phyloP scores from a whole-genome alignment of 2,329 filamentous ascomycete genomes.

The Diaporthe citrichinensis region DNA sequence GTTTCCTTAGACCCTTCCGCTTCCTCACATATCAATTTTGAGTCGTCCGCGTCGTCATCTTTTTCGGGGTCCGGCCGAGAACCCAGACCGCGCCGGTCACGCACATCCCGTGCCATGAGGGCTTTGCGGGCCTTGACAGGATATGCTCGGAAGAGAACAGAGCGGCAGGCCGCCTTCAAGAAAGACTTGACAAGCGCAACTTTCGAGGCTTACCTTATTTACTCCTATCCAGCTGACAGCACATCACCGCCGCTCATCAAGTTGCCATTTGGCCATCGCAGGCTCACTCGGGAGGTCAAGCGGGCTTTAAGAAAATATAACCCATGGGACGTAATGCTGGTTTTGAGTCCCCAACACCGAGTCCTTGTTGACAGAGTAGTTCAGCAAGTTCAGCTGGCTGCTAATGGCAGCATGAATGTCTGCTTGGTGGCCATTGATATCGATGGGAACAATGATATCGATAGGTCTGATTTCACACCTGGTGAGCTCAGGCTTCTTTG shows the following conservation, averaged over 20 bases:
- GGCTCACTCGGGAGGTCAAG: neutral
- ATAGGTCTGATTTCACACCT: too few relatives aligned
- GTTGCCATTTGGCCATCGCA: neutral
- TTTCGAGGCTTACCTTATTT: neutral
- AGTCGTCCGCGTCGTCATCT: neutral
- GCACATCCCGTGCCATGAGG: neutral
- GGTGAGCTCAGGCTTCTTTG: neutral
- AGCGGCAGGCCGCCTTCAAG: neutral
- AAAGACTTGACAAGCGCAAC: neutral
- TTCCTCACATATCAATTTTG: fast-evolving
- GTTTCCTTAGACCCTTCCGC: neutral
- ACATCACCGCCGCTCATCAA: neutral
- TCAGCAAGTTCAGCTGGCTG: neutral
- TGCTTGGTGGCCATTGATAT: neutral
- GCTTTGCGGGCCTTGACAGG: neutral
- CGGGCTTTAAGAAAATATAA: neutral
- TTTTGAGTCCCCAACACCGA: neutral
- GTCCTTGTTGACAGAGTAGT: neutral
- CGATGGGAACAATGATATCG: too few relatives aligned
- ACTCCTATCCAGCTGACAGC: neutral
- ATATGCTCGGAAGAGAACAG: neutral
- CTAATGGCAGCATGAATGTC: neutral
- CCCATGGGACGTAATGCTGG: neutral
- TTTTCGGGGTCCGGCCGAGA: neutral
- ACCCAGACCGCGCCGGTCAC: neutral